phyloP scores from a whole-genome alignment of 139 green algal genomes.

The Diplosphaera chodatii region DNA sequence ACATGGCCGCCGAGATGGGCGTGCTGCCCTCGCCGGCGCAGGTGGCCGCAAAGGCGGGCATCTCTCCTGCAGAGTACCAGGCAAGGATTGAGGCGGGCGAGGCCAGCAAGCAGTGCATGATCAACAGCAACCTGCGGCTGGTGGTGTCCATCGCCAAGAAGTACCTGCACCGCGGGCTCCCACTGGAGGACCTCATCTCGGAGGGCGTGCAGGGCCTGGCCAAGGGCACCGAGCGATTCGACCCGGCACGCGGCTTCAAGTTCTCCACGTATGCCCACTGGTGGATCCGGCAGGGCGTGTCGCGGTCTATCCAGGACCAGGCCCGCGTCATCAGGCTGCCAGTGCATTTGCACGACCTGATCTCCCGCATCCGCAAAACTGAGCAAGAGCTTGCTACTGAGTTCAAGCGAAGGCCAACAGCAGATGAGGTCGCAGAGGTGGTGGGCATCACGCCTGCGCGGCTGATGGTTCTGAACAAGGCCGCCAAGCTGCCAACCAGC shows the following conservation, averaged over 20 bases:
- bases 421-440: constrained; percentile 11
- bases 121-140: constrained; percentile 88
- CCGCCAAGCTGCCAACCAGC: background rate
- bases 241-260: constrained; percentile 65
- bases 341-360: constrained; percentile 42
- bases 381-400: constrained; percentile 1
- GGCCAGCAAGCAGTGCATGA: constrained; percentile 73
- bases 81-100: constrained; percentile 32
- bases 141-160: constrained; percentile 85
- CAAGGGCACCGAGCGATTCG: constrained; percentile 64
- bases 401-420: background rate
- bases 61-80: constrained; percentile 6
- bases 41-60: constrained; percentile 45
- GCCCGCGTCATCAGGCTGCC: constrained; percentile 45
- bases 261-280: constrained; percentile 84
- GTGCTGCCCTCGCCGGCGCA: constrained; percentile 39
- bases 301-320: constrained; percentile 65
- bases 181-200: constrained; percentile 45
- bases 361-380: constrained; percentile 10
- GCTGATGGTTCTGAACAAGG: background rate
- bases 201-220: constrained; percentile 52
- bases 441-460: background rate
- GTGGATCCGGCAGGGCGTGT: constrained; percentile 80
- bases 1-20: constrained; percentile 34
- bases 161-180: constrained; percentile 63